Evolutionary conservation across 179 eudicot species (phyloP).

Genomic region (Actinidia polygama): DNA sequence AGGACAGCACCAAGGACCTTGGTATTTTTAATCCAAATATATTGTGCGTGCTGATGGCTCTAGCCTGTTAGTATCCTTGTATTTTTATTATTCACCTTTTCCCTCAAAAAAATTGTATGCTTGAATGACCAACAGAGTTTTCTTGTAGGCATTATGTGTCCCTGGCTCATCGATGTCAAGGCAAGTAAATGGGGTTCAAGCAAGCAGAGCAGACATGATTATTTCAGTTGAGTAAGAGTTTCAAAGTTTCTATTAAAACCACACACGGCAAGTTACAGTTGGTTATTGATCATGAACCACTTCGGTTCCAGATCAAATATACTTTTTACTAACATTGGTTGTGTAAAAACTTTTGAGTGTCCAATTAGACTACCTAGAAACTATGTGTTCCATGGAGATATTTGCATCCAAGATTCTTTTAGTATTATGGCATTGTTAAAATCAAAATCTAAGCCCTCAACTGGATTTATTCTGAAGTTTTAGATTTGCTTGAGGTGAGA

Average conservation of each 20-base stretch:
- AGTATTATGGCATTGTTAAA: not conserved
- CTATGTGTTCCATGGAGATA: not conserved
- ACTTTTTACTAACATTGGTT: slow-evolving; percentile 1
- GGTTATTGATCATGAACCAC: not conserved
- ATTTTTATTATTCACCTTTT: not conserved
- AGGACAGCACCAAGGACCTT: not conserved
- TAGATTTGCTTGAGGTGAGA: not conserved
- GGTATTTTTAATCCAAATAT: not conserved
- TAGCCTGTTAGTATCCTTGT: not conserved
- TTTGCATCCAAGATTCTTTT: not conserved
- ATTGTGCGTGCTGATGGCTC: not conserved
- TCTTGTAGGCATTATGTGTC: slow-evolving; percentile 81
- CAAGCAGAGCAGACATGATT: slow-evolving; percentile 92
- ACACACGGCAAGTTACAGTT: not conserved
- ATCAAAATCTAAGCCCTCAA: not conserved
- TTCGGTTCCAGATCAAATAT: slow-evolving; percentile 7
- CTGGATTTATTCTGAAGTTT: not conserved
- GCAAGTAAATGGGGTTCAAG: slow-evolving; percentile 84
- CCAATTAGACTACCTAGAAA: not conserved
- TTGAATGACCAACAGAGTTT: slow-evolving; percentile 16
- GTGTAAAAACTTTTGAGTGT: not conserved
- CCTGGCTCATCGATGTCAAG: slow-evolving; percentile 49
- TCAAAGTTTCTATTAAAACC: not conserved
- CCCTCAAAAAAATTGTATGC: not conserved
- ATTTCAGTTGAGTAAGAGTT: slow-evolving; percentile 69